Evolutionary conservation across 2,329 filamentous ascomycete species (phyloP).

Genomic region (Cylindrodendrum hubeiense): DNA sequence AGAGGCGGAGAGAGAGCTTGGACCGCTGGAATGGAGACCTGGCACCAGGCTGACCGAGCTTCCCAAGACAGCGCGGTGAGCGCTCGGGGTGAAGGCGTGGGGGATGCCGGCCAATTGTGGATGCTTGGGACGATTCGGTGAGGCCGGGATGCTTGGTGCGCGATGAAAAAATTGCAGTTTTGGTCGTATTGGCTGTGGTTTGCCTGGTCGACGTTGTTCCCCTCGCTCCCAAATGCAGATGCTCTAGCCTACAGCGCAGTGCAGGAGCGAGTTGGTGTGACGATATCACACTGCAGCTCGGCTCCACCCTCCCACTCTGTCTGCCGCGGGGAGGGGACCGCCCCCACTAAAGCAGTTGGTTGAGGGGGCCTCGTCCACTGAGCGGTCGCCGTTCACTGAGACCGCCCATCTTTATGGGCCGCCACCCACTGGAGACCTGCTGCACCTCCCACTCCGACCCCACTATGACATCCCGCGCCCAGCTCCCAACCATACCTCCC

Average conservation of each 20-base stretch:
- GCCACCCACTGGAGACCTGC: constrained; percentile 10
- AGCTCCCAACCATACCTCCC: constrained; percentile 3
- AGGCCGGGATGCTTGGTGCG: background rate
- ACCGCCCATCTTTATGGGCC: background rate
- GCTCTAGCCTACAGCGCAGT: background rate
- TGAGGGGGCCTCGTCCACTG: background rate
- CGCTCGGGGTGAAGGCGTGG: background rate
- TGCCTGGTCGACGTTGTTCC: background rate
- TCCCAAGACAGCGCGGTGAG: constrained; percentile 1
- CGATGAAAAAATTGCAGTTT: constrained; percentile 2
- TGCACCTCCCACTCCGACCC: constrained; percentile 20
- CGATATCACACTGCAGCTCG: constrained; percentile 3
- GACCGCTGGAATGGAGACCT: constrained; percentile 39
- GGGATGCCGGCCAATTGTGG: background rate
- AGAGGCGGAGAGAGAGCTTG: constrained; percentile 45
- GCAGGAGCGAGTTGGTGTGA: constrained; percentile 8
- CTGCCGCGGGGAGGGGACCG: constrained; percentile 16
- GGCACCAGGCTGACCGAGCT: constrained; percentile 15
- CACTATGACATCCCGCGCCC: constrained; percentile 40
- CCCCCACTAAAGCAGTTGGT: constrained; percentile 19
- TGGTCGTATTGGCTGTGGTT: background rate
- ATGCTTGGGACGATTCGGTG: background rate
- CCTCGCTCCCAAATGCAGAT: background rate
- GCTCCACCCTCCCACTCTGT: constrained; percentile 13
- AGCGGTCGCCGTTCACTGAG: background rate